Evolutionary conservation across 2,329 filamentous ascomycete species (phyloP), one percentile per base, ranked within the genome.

Genomic region (Sporothrix brunneoviolacea): DNA sequence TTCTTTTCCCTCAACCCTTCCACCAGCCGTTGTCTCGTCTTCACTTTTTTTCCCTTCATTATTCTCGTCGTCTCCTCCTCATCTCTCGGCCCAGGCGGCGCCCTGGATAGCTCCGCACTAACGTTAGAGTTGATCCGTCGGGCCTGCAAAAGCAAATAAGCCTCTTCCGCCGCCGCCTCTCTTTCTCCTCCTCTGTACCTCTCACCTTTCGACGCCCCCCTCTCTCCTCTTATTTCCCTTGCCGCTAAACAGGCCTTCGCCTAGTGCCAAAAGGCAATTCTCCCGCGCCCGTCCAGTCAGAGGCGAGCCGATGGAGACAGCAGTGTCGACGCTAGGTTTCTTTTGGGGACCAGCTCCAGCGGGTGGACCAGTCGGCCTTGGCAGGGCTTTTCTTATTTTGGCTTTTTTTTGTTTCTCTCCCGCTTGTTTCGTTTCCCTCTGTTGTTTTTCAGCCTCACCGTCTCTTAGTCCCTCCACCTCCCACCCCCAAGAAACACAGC

Each of bases 391-490:
- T 38, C 19, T 30, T 44, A 8, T 24, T 24, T 36, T 36, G 21
- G 42, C 19, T 22, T 39, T 13, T 5, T 42, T 41, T 16, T n/a
- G 16, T 12, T 9, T 42, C 12, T 43, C 16, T 43, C 22, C 10
- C 21, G 15, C 27, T 15, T 10, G 15, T 33, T 27, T 7, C 13
- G 13, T n/a, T 45, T 45, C n/a, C 18, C 15, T 15, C 8, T 28
- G 8, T 8, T 16, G 35, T n/a, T 35, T 28, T 51, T 46, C 49
- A 51, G 49, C 49, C 49, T 51, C 49, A 51, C 49, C 49, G 41
- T 43, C 18, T 33, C 40, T 18, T 37, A 24, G 22, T n/a, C 28
- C 10, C 18, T 10, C 22, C 33, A 12, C 22, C 2, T 28, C 22
- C 22, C 8, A 13, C 16, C 15, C n/a, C 18, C 21, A 22, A 30